Base-by-base conservation (phyloP, 208 protist species). In the Leishmania braziliensis region DNA sequence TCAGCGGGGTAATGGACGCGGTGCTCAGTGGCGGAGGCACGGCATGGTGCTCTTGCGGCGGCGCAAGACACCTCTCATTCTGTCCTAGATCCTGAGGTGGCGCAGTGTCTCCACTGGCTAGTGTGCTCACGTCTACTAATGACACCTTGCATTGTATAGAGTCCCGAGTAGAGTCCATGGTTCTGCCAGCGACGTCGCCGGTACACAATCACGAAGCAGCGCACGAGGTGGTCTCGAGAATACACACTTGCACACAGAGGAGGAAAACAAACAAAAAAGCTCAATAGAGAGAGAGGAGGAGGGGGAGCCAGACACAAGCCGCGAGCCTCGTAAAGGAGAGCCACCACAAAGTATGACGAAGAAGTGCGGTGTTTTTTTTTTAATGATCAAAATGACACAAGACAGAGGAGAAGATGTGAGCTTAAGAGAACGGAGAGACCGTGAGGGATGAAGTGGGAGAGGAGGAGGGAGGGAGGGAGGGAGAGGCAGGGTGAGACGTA, bases 11-110 rank as follows among this genome's bases (percentile, higher is more conserved):
- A 14, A 26, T 56, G 0, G 54, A 58, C 0, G 39, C 54, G 23
- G 56, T 33, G 43, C 74, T 43, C 53, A 63, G 53, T 20, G 39
- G 74, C 74, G 72, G 69, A 20, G 69, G 72, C 72, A 77, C 33
- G 26, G 16, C 72, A 48, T 23, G 53, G 33, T 39, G 12, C 9
- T 1, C 16, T 10, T 63, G 53, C 18, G 39, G 56, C 26, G 56
- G 23, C 26, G 18, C 29, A n/a, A 10, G 54, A 14, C 26, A 48
- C 33, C 23, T 14, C 26, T 68, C 56, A 18, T 26, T 18, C 5
- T 68, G 56, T 36, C 23, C 18, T 20, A 12, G 51, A 3, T 26
- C 50, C 29, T 43, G 50, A 12, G 51, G 5, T 26, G 50, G 50
- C 33, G 69, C 69, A 4, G 46, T 26, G 6, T 18, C 10, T 23